Conservation (phyloP, 106 monocot species). For the Xerophyta viscosa region DNA sequence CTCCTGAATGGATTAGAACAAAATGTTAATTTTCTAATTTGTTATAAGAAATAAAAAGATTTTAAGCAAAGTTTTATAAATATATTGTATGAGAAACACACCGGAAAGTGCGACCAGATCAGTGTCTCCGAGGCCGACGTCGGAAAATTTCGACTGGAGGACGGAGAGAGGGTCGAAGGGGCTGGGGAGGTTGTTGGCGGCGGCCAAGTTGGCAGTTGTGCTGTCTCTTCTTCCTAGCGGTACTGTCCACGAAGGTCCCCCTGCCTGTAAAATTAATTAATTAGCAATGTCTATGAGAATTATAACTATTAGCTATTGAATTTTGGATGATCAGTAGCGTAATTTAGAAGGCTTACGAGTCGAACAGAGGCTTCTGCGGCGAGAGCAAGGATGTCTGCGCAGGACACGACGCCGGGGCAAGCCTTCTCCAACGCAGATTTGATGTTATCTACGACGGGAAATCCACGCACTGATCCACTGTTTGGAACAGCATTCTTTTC, state of each 20-base stretch:
- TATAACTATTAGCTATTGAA: too few relatives aligned
- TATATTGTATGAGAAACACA: slow-evolving; percentile 7
- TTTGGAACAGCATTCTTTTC: slow-evolving; percentile 29
- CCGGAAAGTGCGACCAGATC: slow-evolving; percentile 45
- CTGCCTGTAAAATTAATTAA: slow-evolving; percentile 23
- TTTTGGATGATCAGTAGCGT: background rate
- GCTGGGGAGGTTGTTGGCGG: slow-evolving; percentile 30
- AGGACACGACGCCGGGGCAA: slow-evolving; percentile 43
- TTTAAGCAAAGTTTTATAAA: too few relatives aligned
- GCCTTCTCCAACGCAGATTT: slow-evolving; percentile 20
- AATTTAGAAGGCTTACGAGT: slow-evolving; percentile 15
- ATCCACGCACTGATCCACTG: slow-evolving; percentile 16
- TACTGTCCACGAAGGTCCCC: slow-evolving; percentile 44
- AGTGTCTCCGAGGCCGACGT: slow-evolving; percentile 22
- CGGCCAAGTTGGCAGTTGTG: slow-evolving; percentile 25
- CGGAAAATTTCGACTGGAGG: slow-evolving; percentile 35
- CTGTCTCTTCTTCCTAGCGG: slow-evolving; percentile 42
- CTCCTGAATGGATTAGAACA: slow-evolving; percentile 15
- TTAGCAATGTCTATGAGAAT: too few relatives aligned
- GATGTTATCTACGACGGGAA: slow-evolving; percentile 22
- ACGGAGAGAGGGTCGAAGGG: slow-evolving; percentile 24
- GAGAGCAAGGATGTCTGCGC: slow-evolving; percentile 46
- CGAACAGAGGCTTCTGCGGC: slow-evolving; percentile 30
- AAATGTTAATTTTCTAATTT: too few relatives aligned
- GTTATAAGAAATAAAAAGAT: too few relatives aligned